phyloP scores from a whole-genome alignment of 2,329 filamentous ascomycete genomes.

The Talaromyces atroroseus region DNA sequence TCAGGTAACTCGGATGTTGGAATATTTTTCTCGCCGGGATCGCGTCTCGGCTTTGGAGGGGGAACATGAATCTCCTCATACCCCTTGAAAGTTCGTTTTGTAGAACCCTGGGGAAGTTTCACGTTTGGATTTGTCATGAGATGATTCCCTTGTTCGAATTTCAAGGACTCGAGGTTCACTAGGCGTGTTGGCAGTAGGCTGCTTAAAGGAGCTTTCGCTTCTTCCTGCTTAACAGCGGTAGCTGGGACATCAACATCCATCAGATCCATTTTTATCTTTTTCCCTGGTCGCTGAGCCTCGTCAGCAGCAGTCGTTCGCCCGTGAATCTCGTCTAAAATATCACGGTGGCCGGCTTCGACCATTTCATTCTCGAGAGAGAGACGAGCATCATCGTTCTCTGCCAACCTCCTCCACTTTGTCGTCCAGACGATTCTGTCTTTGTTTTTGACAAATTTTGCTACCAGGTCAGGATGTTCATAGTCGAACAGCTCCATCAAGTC shows the following conservation, averaged over 20 bases:
- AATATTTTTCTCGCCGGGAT: conserved; percentile 73
- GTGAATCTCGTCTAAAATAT: conserved; percentile 81
- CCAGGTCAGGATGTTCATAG: conserved; percentile 90
- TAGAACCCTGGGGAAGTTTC: conserved; percentile 86
- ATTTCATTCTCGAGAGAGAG: conserved; percentile 82
- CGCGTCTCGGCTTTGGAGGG: conserved; percentile 78
- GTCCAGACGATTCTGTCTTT: conserved; percentile 94
- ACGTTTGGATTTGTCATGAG: conserved; percentile 99
- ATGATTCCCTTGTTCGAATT: conserved; percentile 97
- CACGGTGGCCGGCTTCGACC: conserved; percentile 76
- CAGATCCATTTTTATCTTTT: conserved; percentile 75
- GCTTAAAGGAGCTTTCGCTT: conserved; percentile 58
- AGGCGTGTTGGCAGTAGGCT: conserved; percentile 79
- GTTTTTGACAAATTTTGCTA: conserved; percentile 85
- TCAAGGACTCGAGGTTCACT: conserved; percentile 90
- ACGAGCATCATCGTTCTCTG: conserved; percentile 67
- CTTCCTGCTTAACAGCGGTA: conserved; percentile 41
- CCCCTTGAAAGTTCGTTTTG: conserved; percentile 91
- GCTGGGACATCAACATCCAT: conserved; percentile 83
- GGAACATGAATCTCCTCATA: conserved; percentile 99
- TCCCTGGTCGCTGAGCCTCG: conserved; percentile 57
- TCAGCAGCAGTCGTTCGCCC: conserved; percentile 59
- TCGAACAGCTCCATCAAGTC: conserved; percentile 98
- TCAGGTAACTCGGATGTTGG: conserved; percentile 84
- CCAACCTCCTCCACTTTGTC: conserved; percentile 76